phyloP scores from a whole-genome alignment of 1,284 basidiomycete genomes.

The Mycena sp. region DNA sequence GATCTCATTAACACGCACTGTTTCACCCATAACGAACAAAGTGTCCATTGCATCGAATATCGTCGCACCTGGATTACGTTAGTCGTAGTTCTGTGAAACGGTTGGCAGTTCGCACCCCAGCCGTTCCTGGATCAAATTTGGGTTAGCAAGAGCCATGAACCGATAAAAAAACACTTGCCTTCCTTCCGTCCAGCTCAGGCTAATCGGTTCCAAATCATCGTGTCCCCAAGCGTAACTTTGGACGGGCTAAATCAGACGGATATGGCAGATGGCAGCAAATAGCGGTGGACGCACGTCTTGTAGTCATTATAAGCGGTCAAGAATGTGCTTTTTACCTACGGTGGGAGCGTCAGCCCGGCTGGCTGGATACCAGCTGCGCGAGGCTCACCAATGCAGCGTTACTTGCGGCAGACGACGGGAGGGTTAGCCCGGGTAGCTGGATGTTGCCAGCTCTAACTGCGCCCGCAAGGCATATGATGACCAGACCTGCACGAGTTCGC shows the following conservation, averaged over 20 bases:
- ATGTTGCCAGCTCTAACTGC: conserved; percentile 14
- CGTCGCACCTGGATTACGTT: conserved; percentile 2
- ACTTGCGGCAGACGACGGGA: conserved; percentile 17
- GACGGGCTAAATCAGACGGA: not conserved
- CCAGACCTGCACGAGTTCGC: conserved; percentile 8
- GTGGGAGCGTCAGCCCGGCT: too few relatives aligned
- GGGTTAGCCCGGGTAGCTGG: conserved; percentile 17
- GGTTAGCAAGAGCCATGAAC: not conserved
- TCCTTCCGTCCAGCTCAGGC: conserved; percentile 40
- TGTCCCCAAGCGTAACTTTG: conserved; percentile 45
- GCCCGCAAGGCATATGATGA: not conserved
- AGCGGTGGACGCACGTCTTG: conserved; percentile 15
- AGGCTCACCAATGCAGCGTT: conserved; percentile 21
- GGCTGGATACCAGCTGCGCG: too few relatives aligned
- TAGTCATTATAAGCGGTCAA: conserved; percentile 18
- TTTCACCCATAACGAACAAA: conserved; percentile 54
- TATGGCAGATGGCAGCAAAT: too few relatives aligned
- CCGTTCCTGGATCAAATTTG: conserved; percentile 41
- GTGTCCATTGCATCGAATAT: conserved; percentile 10
- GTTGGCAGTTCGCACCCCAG: conserved; percentile 53
- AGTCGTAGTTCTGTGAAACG: conserved; percentile 44
- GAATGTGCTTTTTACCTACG: conserved; percentile 20
- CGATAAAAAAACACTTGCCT: not conserved
- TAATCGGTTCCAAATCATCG: conserved; percentile 58
- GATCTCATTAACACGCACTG: conserved; percentile 38